Evolutionary conservation across 2,329 filamentous ascomycete genomes (phyloP).

Genomic region (Penicillium thymicola): DNA sequence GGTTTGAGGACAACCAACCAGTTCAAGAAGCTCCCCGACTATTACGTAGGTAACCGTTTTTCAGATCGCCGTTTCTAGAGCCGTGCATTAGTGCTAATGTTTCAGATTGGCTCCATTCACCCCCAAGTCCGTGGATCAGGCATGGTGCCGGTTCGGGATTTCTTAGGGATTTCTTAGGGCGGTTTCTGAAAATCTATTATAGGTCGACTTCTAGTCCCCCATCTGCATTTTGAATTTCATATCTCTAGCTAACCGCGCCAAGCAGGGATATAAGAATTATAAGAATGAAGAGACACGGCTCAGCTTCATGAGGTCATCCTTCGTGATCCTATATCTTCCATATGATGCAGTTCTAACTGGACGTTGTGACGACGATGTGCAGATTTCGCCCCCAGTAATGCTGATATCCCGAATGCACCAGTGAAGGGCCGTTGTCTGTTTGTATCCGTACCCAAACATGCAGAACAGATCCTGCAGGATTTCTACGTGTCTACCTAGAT

Average conservation of each 20-base stretch:
- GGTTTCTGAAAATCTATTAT: background rate
- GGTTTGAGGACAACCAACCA: background rate
- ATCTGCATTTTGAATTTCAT: background rate
- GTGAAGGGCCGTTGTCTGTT: background rate
- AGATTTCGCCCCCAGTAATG: background rate
- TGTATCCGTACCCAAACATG: background rate
- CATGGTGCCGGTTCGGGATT: slow-evolving; percentile 2
- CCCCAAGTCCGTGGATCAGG: background rate
- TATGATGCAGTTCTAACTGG: background rate
- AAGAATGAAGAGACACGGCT: background rate
- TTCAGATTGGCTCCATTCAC: slow-evolving; percentile 8
- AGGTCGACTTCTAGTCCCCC: background rate
- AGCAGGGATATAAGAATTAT: background rate
- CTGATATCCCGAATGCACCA: background rate
- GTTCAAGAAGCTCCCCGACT: background rate
- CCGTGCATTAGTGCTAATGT: slow-evolving; percentile 10
- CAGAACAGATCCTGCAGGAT: background rate
- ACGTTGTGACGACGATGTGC: background rate
- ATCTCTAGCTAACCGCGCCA: background rate
- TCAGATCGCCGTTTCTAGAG: slow-evolving; percentile 6
- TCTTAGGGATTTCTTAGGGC: background rate
- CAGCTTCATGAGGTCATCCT: background rate
- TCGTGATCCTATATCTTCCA: background rate
- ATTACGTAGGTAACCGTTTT: background rate
- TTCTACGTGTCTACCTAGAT: background rate